These are phyloP conservation scores for Teunomyces cretensis DNA, from an alignment of 805 yeast species.

Conservation along the genomic window DNA sequence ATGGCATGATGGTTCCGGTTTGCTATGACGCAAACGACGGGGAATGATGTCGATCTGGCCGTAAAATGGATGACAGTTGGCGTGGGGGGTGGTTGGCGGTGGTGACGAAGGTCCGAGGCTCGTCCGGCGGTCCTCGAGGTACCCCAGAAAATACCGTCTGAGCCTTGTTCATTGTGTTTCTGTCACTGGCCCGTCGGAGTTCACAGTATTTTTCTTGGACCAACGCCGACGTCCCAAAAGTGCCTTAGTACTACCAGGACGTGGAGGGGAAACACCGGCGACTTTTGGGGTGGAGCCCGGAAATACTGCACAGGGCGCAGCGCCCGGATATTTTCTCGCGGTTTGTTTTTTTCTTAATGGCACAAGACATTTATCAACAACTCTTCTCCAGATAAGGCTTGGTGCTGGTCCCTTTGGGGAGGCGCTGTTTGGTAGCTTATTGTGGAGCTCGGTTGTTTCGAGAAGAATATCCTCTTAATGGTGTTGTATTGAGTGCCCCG, in stretches of 20 bases:
- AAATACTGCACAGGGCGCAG: not conserved
- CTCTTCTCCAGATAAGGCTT: constrained; percentile 1
- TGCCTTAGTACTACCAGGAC: too few relatives aligned
- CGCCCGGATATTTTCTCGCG: not conserved
- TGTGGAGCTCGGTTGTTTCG: not conserved
- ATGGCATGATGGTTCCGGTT: not conserved
- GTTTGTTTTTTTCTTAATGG: too few relatives aligned
- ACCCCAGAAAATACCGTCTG: too few relatives aligned
- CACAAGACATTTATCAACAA: not conserved
- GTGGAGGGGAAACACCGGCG: too few relatives aligned
- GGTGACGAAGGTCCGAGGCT: too few relatives aligned
- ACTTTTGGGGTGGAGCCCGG: not conserved
- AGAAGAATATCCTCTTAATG: constrained; percentile 15
- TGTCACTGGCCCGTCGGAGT: too few relatives aligned
- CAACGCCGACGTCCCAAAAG: too few relatives aligned
- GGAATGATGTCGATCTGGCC: not conserved
- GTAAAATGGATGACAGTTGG: too few relatives aligned
- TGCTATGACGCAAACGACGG: not conserved
- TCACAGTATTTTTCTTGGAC: too few relatives aligned
- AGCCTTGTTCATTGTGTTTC: too few relatives aligned
- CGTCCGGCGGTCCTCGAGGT: too few relatives aligned
- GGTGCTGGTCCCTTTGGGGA: not conserved
- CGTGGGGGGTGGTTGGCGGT: too few relatives aligned
- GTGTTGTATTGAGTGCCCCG: constrained; percentile 12
- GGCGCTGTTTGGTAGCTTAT: not conserved